phyloP scores from a whole-genome alignment of 257 asterid species.

The Pogostemon cablin region DNA sequence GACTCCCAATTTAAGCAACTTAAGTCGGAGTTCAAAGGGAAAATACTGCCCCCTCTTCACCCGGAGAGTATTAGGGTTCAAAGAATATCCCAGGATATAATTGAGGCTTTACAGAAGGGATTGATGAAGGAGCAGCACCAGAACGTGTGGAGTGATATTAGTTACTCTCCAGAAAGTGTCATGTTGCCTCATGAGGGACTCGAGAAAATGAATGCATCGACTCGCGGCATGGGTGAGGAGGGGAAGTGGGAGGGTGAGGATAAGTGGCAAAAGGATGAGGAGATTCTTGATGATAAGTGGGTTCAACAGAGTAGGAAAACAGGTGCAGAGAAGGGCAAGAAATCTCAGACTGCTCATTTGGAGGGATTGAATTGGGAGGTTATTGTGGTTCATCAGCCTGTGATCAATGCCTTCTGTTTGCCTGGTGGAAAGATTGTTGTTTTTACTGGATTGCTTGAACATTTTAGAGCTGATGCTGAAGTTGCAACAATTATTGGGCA shows the following conservation, averaged over 20 bases:
- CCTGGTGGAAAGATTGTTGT: conserved; percentile 99
- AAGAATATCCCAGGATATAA: conserved; percentile 65
- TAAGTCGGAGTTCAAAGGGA: conserved; percentile 61
- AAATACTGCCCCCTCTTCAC: conserved; percentile 81
- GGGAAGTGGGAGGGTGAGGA: conserved; percentile 61
- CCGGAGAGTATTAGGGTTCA: conserved; percentile 86
- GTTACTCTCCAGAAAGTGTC: conserved; percentile 50
- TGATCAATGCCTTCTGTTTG: conserved; percentile 75
- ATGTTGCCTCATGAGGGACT: conserved; percentile 31
- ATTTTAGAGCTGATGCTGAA: conserved; percentile 81
- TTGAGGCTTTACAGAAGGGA: conserved; percentile 80
- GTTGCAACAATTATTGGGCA: conserved; percentile 87
- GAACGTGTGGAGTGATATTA: conserved; percentile 67
- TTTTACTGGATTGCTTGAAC: conserved; percentile 80
- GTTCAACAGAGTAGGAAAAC: conserved; percentile 72
- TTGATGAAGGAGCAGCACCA: conserved; percentile 57
- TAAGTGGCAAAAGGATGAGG: conserved; percentile 78
- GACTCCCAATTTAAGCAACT: conserved; percentile 60
- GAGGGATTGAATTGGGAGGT: conserved; percentile 95
- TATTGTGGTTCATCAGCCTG: conserved; percentile 71
- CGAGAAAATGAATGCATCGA: conserved; percentile 43
- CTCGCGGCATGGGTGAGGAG: conserved; percentile 44
- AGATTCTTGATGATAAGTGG: conserved; percentile 85
- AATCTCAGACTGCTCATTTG: conserved; percentile 60
- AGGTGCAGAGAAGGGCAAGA: conserved; percentile 63